Evolutionary conservation across 2,329 filamentous ascomycete species (phyloP), one percentile per base, ranked within the genome.

Genomic region (Fusarium sp.): DNA sequence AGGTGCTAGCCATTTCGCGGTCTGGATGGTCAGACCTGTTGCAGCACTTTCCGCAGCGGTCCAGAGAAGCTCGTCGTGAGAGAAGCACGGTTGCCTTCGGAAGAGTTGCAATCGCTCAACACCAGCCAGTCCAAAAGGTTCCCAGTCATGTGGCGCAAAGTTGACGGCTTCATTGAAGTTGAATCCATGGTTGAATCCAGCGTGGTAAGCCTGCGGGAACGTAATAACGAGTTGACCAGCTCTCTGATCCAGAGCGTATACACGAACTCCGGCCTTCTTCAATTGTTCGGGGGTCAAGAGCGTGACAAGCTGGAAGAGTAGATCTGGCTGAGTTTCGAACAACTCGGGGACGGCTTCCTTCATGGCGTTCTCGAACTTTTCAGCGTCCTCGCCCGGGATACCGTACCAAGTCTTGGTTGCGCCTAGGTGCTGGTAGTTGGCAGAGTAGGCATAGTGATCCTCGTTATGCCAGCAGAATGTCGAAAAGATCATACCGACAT

Each of bases 381-480:
- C 93, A 0, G 95, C 94, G 80, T 98, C 96, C 47, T 94, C 93
- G 20, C 93, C 95, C 0, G 96, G 96, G 74, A 99, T 98, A 7
- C 96, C 96, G 78, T 99, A 99, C 96, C 96, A 99, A 0, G 96
- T 99, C 84, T 99, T 99, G 4, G 96, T 99, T 3, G 95, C 95
- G 15, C 96, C 96, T 78, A 99, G 97, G 78, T 99, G 96, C 81
- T 99, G 96, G 78, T 98, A 99, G 75, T 99, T 99, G 58, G 96
- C 93, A 2, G 96, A 99, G 80, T 98, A 99, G 5, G 96, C 92
- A 80, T 97, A 98, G 79, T 99, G 96, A 78, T 99, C 96, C 79
- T 99, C 96, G 72, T 97, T 98, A 81, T 99, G 96, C 96, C 96
- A 99, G 82, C 96, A 99, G 79, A 99, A 99, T 0, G 96, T 98